A percentile compares a stretch with the other conserved stretches of the same genome.
Conservation (phyloP, 768 basidiomycete genomes). For the Cystofilobasidium macerans region DNA sequence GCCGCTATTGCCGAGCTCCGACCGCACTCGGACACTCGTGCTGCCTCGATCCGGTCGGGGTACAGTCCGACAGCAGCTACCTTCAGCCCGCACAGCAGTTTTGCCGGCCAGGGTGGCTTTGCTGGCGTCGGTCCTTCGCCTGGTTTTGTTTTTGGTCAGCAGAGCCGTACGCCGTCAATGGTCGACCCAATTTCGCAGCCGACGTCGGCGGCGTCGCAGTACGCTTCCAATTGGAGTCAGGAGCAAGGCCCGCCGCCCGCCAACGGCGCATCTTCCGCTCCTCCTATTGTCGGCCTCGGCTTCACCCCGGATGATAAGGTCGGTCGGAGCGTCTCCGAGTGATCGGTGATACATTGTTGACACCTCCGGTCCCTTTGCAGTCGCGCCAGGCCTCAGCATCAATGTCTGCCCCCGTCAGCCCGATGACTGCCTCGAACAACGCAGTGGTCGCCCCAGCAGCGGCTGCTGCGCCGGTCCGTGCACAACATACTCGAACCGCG, state of each 20-base stretch:
- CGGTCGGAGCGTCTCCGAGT: background rate
- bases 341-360: too few species aligned
- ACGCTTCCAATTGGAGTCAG: background rate
- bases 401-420: background rate
- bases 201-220: background rate
- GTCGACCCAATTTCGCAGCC: background rate
- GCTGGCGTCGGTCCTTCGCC: background rate
- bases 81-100: background rate
- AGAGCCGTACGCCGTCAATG: conserved; percentile 1
- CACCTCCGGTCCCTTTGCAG: background rate
- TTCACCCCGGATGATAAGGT: background rate
- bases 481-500: conserved; percentile 5
- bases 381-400: background rate
- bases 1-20: conserved; percentile 84
- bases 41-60: conserved; percentile 45
- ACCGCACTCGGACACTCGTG: conserved; percentile 47
- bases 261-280: background rate
- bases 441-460: background rate
- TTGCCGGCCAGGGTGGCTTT: background rate
- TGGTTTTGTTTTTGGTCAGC: conserved; percentile 1
- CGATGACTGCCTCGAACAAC: background rate
- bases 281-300: background rate
- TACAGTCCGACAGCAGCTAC: conserved; percentile 18
- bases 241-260: background rate
- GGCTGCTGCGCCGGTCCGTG: background rate